Evolutionary conservation across 73 alveolate species (phyloP).

Genomic region (Tetrahymena borealis): DNA sequence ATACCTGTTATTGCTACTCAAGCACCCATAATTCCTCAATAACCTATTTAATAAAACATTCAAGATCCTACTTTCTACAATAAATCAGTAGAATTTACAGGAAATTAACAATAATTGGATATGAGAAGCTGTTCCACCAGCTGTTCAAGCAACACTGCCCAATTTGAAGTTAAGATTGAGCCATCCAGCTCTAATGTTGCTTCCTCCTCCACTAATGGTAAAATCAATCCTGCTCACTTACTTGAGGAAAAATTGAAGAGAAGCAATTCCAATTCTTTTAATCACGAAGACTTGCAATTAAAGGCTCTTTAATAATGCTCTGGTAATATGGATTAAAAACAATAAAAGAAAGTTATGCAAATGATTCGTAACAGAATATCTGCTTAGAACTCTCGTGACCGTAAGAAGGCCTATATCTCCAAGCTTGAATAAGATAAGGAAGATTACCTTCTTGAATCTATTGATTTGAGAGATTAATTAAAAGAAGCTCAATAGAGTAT

Average conservation of each 20-base stretch:
- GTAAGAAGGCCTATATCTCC: neutral
- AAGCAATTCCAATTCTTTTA: neutral
- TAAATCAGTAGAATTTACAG: neutral
- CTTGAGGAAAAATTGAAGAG: neutral
- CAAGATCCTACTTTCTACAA: neutral
- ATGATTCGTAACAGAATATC: neutral
- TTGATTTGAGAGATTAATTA: neutral
- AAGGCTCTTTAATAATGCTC: neutral
- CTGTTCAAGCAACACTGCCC: neutral
- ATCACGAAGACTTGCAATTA: neutral
- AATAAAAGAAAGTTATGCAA: neutral
- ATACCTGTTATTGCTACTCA: neutral
- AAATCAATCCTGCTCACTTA: neutral
- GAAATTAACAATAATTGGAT: neutral
- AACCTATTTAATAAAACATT: neutral
- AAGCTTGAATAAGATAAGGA: neutral
- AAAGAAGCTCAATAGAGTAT: neutral
- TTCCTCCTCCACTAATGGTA: neutral
- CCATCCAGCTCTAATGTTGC: neutral
- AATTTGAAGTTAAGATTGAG: neutral
- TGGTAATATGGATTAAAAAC: neutral
- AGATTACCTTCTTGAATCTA: neutral
- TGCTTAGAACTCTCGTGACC: slow-evolving; percentile 3
- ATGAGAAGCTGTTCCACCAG: neutral
- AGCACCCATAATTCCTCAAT: neutral